Base-by-base conservation (phyloP, 257 asterid genomes). In the Apocynum venetum region DNA sequence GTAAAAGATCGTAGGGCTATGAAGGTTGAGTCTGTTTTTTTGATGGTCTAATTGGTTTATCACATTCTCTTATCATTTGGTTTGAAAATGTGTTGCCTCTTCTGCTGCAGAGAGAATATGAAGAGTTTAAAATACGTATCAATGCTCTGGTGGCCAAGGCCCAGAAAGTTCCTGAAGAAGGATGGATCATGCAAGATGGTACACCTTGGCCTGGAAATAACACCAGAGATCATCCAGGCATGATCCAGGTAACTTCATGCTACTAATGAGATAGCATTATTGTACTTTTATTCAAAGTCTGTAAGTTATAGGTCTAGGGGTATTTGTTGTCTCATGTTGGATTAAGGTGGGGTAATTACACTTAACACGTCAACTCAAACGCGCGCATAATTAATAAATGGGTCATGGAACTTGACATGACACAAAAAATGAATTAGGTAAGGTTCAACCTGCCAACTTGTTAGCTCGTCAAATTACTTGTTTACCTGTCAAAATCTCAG, bases 191-290 rank as follows among this genome's bases (percentile, higher is more conserved):
- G 98, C 98, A 94, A 87, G 98, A 94, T 82, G 98, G 98, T 74
- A 94, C 98, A 74, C 97, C 98, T 3, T 94, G 98, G 98, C 97
- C 98, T 81, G 98, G 98, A 84, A 92, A 94, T 87, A 92, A 94
- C 87, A 91, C 87, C 77, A 88, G 98, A 84, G 98, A 94, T 87
- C 98, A 94, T 88, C 98, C 98, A 20, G 98, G 98, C 83, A 94
- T 94, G 98, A 94, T 94, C 76, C 98, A 94, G 97, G 98, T 92
- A 82, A 85, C 73, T 76, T 76, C 56, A 35, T 64, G 72, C 0
- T 75, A 75, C 59, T 69, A 19, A 3, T 55, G n/a, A 46, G 31
- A 4, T 44, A 36, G 41, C 57, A 10, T 15, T 19, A 4, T 49
- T 17, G 3, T 72, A 17, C 75, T 48, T 0, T 13, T 4, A 35